Base-by-base conservation (phyloP, 495 filamentous ascomycete genomes). In the Corynascus novoguineensis region DNA sequence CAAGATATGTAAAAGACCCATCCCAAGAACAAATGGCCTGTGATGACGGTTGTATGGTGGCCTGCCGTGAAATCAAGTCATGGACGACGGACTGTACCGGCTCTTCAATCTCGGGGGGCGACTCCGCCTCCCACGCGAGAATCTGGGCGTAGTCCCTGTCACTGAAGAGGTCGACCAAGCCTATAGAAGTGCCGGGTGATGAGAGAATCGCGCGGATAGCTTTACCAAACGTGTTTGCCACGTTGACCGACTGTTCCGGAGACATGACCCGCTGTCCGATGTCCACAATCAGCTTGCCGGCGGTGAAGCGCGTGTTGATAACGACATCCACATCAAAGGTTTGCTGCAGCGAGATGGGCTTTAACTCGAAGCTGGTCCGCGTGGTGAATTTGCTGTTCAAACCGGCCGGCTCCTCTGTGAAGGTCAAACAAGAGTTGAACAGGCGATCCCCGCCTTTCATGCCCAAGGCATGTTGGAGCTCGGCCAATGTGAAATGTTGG, bases 21-120 rank as follows among this genome's bases (percentile, higher is more conserved):
- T 79, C 76, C 71, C 70, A 78, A 7, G 71, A 69, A 32, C 65
- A 76, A 2, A 79, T 50, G 7, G 76, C 75, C 48, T 75, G 68
- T 1, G 72, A 70, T 0, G 68, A 64, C 0, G 74, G 70, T 28
- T 71, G 73, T 5, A 55, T 50, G 15, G 52, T 48, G 0, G 69
- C 72, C 44, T 72, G 69, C 25, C 65, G 63, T 12, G 61, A 41
- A 14, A 78, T 58, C 12, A 77, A 60, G 14, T 72, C 63, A 38
- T 75, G 72, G 5, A 78, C 58, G 12, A 70, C 54, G 3, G 47
- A 52, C 37, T 68, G 63, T 5, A 62, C 52, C 38, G 70, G 61
- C 15, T 44, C 22, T 14, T 64, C 65, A 10, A 59, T 57, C 6
- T 25, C 12, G 5, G 52, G 46, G 1, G 63, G 58, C 6, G 61